A percentile compares a stretch with the other conserved stretches of the same genome.
Conservation (phyloP, 108 stramenopile genomes). For the Nitzschia sp. region DNA sequence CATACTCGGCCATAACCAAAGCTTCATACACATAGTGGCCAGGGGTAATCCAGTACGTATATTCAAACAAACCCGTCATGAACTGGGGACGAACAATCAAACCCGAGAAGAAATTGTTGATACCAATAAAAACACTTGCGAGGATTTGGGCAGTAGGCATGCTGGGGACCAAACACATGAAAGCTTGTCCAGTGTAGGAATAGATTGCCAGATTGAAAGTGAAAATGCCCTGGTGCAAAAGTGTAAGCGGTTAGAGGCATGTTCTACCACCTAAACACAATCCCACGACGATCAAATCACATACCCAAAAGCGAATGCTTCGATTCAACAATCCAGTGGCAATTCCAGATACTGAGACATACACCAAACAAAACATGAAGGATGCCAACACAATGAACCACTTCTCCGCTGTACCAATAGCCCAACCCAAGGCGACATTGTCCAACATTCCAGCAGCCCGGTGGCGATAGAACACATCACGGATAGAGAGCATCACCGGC, state of each 20-base stretch:
- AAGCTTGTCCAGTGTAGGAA: constrained; percentile 75
- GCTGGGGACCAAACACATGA: constrained; percentile 65
- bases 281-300: neutral
- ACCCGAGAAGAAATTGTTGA: constrained; percentile 81
- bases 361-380: constrained; percentile 31
- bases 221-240: constrained; percentile 53
- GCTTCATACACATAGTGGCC: constrained; percentile 82
- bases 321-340: constrained; percentile 31
- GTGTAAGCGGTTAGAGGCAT: neutral
- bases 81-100: constrained; percentile 69
- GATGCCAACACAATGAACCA: constrained; percentile 48
- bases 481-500: constrained; percentile 68
- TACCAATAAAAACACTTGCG: constrained; percentile 66
- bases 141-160: constrained; percentile 63
- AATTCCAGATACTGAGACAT: constrained; percentile 23
- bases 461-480: constrained; percentile 74
- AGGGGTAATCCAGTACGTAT: constrained; percentile 66
- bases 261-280: neutral
- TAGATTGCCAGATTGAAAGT: constrained; percentile 73
- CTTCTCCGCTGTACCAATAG: constrained; percentile 62
- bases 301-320: constrained; percentile 37
- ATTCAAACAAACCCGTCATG: constrained; percentile 40
- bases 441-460: constrained; percentile 71
- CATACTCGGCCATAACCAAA: constrained; percentile 53
- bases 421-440: constrained; percentile 52